Evolutionary conservation across 2,329 filamentous ascomycete species (phyloP), one percentile per base, ranked within the genome.

Genomic region (Diaporthe sp.): DNA sequence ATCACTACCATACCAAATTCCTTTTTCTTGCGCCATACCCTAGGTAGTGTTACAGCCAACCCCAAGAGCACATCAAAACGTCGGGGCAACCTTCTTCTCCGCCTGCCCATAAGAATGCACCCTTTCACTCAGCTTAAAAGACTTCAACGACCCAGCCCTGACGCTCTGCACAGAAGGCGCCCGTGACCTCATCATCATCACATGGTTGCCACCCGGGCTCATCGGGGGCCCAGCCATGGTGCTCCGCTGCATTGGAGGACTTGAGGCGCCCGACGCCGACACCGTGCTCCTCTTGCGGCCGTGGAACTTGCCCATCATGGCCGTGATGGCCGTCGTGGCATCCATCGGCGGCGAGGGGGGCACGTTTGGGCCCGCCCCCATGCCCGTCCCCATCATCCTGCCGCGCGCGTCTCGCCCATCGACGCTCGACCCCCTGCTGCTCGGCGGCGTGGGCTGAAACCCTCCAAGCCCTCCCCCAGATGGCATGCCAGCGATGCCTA

Each of bases 271-370:
- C 5, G 42, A 6, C 31, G 37, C n/a, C 13, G 71, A 73, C 7
- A 17, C 62, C 10, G 22, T 67, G 72, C 72, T 73, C 37, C 60
- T 57, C 60, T 67, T 73, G 4, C 72, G 72, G 6, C 39, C 79
- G 57, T 85, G 82, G 17, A 85, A 72, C 55, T 82, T 82, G 74
- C 79, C 79, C 78, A 83, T 82, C 80, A 82, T 82, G 6, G 81
- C 79, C 25, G 77, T 79, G 70, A 85, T 80, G 12, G 82, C 82
- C 3, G 81, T 76, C 3, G 75, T 76, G 1, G 78, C 72, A 60
- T 81, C 80, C 17, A 83, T 77, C 1, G 81, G 81, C 39, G 82
- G 82, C 12, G 81, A 81, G 9, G 82, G 82, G 13, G 79, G 80
- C 67, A 71, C 44, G 57, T 74, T 46, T 58, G 70, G 39, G 53